phyloP scores from a whole-genome alignment of 306 rosid genomes.

The Cicer chorassanicum region DNA sequence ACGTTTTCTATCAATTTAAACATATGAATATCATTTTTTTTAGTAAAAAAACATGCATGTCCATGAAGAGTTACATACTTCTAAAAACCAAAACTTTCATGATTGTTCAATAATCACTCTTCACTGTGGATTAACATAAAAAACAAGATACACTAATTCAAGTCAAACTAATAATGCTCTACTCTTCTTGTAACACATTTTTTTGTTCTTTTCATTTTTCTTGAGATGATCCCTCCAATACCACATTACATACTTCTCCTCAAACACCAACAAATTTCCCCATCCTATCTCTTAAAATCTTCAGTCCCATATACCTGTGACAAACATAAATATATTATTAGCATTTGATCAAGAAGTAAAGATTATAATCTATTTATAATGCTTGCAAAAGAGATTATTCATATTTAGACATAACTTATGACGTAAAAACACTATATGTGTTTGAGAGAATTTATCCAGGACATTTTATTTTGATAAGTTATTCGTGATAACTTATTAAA shows the following conservation, averaged over 20 bases:
- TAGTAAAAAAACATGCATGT: background rate
- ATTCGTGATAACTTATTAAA: no score
- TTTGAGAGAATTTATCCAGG: background rate
- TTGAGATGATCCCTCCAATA: constrained; percentile 34
- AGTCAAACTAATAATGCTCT: constrained; percentile 36
- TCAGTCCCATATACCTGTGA: constrained; percentile 90
- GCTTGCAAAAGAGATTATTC: background rate
- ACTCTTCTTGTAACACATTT: constrained; percentile 13
- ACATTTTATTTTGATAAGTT: background rate
- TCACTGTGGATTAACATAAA: constrained; percentile 47
- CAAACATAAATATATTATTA: constrained; percentile 32
- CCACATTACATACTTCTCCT: constrained; percentile 34
- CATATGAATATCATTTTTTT: no score
- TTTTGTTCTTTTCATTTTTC: constrained; percentile 5
- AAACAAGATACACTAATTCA: constrained; percentile 42
- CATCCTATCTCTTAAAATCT: constrained; percentile 75
- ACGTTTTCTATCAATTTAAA: no score
- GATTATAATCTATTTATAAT: background rate
- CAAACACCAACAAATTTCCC: constrained; percentile 65
- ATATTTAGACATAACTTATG: background rate
- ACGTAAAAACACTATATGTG: background rate
- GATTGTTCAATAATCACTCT: constrained; percentile 38
- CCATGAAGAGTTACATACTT: constrained; percentile 9
- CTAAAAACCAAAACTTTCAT: constrained; percentile 39
- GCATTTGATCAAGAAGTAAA: background rate